Evolutionary conservation across 148 eudicot genomes (phyloP).

Genomic region (Chenopodium suecicum): DNA sequence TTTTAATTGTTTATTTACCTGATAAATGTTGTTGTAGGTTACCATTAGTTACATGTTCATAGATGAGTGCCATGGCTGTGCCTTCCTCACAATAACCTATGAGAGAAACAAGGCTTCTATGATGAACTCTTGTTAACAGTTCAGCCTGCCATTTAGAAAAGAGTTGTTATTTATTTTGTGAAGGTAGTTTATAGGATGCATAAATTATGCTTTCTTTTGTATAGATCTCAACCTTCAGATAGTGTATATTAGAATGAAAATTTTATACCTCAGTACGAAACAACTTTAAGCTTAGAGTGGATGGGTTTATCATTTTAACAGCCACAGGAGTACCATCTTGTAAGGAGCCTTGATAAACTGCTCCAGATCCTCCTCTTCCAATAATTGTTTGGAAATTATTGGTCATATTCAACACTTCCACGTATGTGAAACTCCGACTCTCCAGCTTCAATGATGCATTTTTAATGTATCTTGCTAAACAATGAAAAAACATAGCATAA

Average conservation of each 20-base stretch:
- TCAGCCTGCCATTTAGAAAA: constrained; percentile 6
- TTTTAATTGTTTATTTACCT: not conserved
- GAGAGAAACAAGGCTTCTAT: constrained; percentile 22
- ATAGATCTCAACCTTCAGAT: no score
- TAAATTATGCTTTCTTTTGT: not conserved
- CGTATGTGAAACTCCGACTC: constrained; percentile 3
- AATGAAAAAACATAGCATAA: not conserved
- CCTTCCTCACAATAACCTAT: constrained; percentile 25
- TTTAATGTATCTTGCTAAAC: not conserved
- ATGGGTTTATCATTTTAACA: constrained; percentile 18
- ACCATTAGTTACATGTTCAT: constrained; percentile 19
- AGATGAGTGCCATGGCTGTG: constrained; percentile 17
- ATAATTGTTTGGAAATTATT: constrained; percentile 14
- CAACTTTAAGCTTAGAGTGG: not conserved
- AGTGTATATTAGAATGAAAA: no score
- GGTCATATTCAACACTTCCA: constrained; percentile 19
- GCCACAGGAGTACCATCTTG: constrained; percentile 24
- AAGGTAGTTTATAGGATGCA: not conserved
- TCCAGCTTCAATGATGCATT: not conserved
- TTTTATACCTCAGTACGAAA: constrained; percentile 18
- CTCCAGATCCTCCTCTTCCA: constrained; percentile 26
- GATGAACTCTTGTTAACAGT: constrained; percentile 26
- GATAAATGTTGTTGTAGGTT: constrained; percentile 15
- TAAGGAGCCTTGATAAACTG: constrained; percentile 21
- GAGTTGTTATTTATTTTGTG: not conserved